These are phyloP conservation scores for Termitomyces sp. DNA, from an alignment of 768 basidiomycete genomes.

Conservation along the genomic window DNA sequence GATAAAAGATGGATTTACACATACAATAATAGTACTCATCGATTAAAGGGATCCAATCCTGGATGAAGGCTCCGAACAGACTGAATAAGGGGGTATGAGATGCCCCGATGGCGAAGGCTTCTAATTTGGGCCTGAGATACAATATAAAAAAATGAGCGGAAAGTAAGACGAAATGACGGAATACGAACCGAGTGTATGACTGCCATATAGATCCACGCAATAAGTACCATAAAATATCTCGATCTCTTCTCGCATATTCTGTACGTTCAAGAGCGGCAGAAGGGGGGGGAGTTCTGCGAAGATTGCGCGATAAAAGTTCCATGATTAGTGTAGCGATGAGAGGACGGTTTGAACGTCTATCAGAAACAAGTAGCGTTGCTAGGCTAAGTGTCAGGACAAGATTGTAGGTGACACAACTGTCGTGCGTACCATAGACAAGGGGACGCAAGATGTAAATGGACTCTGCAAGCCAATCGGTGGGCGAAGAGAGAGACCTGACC, in stretches of 20 bases:
- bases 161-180: conserved; percentile 5
- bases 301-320: conserved; percentile 70
- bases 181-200: conserved; percentile 62
- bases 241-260: conserved; percentile 82
- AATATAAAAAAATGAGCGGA: conserved; percentile 4
- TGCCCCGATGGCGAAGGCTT: conserved; percentile 53
- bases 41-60: conserved; percentile 86
- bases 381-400: conserved; percentile 11
- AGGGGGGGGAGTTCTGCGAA: conserved; percentile 64
- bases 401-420: not conserved
- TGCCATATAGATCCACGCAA: conserved; percentile 86
- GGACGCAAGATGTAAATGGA: conserved; percentile 69
- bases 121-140: conserved; percentile 63
- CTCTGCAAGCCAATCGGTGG: conserved; percentile 76
- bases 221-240: conserved; percentile 81
- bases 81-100: conserved; percentile 60
- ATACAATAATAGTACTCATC: conserved; percentile 90
- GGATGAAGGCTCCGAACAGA: conserved; percentile 65
- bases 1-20: conserved; percentile 27
- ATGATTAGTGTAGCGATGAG: conserved; percentile 61
- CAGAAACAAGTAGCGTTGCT: conserved; percentile 42
- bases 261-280: conserved; percentile 64
- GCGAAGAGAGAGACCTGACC: conserved; percentile 53
- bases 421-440: conserved; percentile 64
- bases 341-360: conserved; percentile 56